These are phyloP conservation scores for Dicorynia guianensis DNA, from an alignment of 306 rosid genomes.

Conservation along the genomic window DNA sequence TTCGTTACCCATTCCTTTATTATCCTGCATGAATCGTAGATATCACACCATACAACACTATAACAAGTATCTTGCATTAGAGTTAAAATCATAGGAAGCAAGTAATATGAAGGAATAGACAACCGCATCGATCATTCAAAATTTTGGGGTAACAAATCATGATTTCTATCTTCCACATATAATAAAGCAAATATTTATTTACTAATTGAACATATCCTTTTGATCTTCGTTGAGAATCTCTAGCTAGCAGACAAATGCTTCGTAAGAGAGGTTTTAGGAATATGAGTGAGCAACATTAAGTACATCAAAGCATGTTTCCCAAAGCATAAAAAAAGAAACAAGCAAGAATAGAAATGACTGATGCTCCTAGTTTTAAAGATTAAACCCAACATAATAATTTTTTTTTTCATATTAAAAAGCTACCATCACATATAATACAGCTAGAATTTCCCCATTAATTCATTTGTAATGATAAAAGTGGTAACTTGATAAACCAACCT, in stretches of 20 bases:
- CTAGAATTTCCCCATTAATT: constrained; percentile 4
- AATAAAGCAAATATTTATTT: not conserved
- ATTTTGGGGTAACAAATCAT: not conserved
- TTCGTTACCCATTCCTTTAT: constrained; percentile 74
- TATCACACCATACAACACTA: constrained; percentile 11
- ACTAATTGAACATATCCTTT: not conserved
- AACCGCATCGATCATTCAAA: not conserved
- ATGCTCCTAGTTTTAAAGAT: constrained; percentile 19
- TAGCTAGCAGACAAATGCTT: constrained; percentile 15
- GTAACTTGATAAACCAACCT: constrained; percentile 57
- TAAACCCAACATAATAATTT: not conserved
- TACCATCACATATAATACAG: not conserved
- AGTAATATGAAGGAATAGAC: constrained; percentile 5
- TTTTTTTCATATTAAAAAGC: not conserved
- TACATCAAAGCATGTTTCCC: not conserved
- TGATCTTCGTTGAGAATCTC: constrained; percentile 14
- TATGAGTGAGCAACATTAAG: constrained; percentile 21
- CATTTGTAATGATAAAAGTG: constrained; percentile 5
- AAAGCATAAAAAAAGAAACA: constrained; percentile 4
- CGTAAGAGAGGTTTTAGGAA: not conserved
- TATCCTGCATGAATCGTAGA: constrained; percentile 63
- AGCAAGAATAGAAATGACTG: constrained; percentile 14
- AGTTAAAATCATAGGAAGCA: constrained; percentile 7
- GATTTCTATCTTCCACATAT: not conserved
- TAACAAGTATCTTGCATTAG: not conserved